phyloP scores from a whole-genome alignment of 306 rosid genomes.

The Lotus japonicus region DNA sequence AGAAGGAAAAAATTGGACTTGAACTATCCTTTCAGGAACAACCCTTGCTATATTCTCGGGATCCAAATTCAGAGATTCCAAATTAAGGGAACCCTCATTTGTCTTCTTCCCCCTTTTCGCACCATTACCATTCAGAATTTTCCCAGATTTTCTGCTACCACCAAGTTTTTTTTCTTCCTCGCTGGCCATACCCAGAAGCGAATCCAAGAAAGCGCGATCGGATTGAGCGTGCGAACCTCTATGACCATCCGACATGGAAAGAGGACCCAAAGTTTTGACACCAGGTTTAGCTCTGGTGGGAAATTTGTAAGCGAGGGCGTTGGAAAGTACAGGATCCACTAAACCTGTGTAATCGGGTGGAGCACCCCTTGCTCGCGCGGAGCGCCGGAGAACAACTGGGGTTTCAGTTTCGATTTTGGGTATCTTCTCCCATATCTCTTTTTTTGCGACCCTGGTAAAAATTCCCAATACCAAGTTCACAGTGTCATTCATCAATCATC shows the following conservation, averaged over 20 bases:
- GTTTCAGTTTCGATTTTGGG: conserved; percentile 48
- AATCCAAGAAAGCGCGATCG: conserved; percentile 28
- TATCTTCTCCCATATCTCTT: conserved; percentile 32
- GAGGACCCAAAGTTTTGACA: conserved; percentile 32
- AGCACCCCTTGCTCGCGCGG: conserved; percentile 65
- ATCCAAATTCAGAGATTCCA: conserved; percentile 50
- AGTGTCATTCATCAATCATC: too few species aligned
- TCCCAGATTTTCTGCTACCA: background rate
- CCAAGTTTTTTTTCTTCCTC: conserved; percentile 15
- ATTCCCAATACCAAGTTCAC: background rate
- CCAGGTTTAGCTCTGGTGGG: background rate
- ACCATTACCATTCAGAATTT: too few species aligned
- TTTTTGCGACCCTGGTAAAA: conserved; percentile 40
- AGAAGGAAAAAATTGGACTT: conserved; percentile 53
- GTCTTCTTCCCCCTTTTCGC: too few species aligned
- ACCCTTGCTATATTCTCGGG: conserved; percentile 53
- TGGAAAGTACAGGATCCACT: too few species aligned
- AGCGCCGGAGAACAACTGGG: conserved; percentile 59
- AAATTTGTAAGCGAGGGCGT: too few species aligned
- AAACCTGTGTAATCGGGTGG: conserved; percentile 43
- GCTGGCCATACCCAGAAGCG: conserved; percentile 33
- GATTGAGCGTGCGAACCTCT: conserved; percentile 22
- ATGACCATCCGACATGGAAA: conserved; percentile 42
- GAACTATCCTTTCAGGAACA: conserved; percentile 55
- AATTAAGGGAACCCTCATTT: conserved; percentile 17